Conservation (phyloP, 1,139 yeast species). For the Blastobotrys malaysiensis region DNA sequence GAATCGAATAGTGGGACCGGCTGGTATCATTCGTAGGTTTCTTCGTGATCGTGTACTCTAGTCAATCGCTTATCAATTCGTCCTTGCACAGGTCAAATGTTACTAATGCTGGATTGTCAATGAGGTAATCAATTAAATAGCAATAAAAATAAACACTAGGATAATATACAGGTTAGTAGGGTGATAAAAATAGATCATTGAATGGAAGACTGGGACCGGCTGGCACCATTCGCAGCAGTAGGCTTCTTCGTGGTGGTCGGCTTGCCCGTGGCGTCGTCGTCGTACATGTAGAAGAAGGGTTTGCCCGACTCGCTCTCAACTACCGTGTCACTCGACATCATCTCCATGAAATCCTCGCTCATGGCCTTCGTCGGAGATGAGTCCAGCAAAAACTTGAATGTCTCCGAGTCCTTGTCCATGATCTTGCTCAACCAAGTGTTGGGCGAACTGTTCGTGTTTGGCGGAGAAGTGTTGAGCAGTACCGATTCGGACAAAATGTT, state of each 20-base stretch:
- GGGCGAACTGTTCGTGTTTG: constrained; percentile 4
- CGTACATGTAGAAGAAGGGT: constrained; percentile 21
- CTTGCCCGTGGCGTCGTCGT: constrained; percentile 8
- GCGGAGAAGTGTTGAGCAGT: background rate
- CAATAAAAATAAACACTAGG: background rate
- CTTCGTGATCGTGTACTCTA: too few relatives aligned
- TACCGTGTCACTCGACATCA: constrained; percentile 9
- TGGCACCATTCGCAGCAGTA: background rate
- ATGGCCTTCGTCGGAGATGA: constrained; percentile 27
- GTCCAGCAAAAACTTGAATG: constrained; percentile 28
- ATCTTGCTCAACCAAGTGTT: constrained; percentile 27
- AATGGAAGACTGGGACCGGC: background rate
- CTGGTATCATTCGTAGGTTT: too few relatives aligned
- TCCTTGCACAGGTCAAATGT: too few relatives aligned
- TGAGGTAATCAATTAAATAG: background rate
- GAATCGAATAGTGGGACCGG: too few relatives aligned
- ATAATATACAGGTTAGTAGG: background rate
- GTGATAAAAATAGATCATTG: background rate
- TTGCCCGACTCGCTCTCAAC: constrained; percentile 7
- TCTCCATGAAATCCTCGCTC: constrained; percentile 8
- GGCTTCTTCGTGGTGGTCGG: background rate
- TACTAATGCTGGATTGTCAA: too few relatives aligned
- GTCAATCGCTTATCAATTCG: too few relatives aligned
- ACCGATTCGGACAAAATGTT: constrained; percentile 12
- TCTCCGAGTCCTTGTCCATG: constrained; percentile 19